Conservation (phyloP, 768 basidiomycete species). For the Mycena latifolia region DNA sequence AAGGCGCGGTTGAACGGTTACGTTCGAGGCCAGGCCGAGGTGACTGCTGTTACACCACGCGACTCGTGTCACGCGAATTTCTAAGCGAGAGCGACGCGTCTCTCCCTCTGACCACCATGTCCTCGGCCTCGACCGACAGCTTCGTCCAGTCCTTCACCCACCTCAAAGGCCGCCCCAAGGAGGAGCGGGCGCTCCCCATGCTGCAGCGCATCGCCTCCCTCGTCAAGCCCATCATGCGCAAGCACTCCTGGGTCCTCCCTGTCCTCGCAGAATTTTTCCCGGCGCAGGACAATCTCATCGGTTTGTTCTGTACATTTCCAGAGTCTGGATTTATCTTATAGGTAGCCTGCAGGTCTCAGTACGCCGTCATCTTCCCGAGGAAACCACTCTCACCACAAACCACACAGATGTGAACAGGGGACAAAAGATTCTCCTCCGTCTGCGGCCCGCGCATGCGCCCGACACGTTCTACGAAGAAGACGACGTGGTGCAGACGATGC, state of each 20-base stretch:
- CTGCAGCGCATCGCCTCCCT: conserved; percentile 79
- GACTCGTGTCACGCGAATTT: neutral
- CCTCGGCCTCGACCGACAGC: conserved; percentile 48
- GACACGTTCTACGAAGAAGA: conserved; percentile 83
- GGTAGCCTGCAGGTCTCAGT: conserved; percentile 49
- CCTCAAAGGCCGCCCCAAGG: conserved; percentile 74
- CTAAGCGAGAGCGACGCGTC: neutral
- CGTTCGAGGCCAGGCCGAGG: too few relatives aligned
- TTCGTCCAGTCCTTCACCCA: conserved; percentile 79
- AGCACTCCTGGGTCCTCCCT: conserved; percentile 83
- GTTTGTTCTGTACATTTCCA: conserved; percentile 53
- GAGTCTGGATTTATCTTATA: neutral
- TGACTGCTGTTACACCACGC: too few relatives aligned
- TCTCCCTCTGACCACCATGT: neutral
- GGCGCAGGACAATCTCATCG: conserved; percentile 75
- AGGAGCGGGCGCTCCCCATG: conserved; percentile 75
- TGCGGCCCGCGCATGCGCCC: conserved; percentile 77
- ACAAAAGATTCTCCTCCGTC: conserved; percentile 83
- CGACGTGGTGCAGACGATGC: conserved; percentile 84
- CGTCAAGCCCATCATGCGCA: conserved; percentile 95
- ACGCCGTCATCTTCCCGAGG: conserved; percentile 33
- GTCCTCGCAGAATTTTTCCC: conserved; percentile 92
- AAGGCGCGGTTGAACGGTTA: too few relatives aligned
- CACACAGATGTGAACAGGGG: conserved; percentile 80
- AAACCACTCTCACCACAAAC: neutral